A percentile compares a stretch with the other conserved stretches of the same genome.
These are phyloP conservation scores for Trichoderma atrobrunneum DNA, from an alignment of 2,329 filamentous ascomycete genomes.

Conservation along the genomic window DNA sequence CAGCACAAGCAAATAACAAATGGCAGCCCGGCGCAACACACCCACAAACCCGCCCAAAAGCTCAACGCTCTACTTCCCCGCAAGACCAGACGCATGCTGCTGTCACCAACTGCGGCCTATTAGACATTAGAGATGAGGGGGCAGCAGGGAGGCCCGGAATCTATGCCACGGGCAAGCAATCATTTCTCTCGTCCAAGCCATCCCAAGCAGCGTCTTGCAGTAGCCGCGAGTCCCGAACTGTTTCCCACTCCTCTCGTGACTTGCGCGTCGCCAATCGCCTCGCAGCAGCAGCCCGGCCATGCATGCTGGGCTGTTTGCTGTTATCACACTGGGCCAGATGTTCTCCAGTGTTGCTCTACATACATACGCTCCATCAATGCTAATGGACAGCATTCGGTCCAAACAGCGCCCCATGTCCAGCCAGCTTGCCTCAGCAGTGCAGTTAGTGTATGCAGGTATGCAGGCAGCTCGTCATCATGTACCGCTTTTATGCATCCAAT, in stretches of 20 bases:
- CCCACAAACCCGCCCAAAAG: not conserved
- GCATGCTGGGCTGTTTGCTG: not conserved
- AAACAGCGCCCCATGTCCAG: not conserved
- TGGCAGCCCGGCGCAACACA: not conserved
- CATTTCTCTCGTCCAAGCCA: not conserved
- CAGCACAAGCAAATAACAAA: not conserved
- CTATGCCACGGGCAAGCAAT: not conserved
- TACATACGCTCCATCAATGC: not conserved
- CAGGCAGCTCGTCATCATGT: not conserved
- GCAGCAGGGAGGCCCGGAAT: not conserved
- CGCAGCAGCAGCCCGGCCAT: not conserved
- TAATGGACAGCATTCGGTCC: not conserved
- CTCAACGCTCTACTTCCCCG: not conserved
- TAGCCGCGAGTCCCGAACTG: constrained; percentile 12
- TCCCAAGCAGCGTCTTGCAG: constrained; percentile 7
- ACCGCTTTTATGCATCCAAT: not conserved
- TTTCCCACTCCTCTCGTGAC: constrained; percentile 3
- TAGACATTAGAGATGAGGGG: not conserved
- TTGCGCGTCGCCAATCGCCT: not conserved
- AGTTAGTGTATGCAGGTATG: not conserved
- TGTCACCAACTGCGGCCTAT: constrained; percentile 8
- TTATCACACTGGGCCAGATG: not conserved
- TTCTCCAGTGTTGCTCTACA: not conserved
- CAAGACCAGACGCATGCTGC: not conserved
- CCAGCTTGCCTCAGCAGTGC: too few species aligned